Evolutionary conservation across 495 filamentous ascomycete genomes (phyloP).

Genomic region (Chaetomidium leptoderma): DNA sequence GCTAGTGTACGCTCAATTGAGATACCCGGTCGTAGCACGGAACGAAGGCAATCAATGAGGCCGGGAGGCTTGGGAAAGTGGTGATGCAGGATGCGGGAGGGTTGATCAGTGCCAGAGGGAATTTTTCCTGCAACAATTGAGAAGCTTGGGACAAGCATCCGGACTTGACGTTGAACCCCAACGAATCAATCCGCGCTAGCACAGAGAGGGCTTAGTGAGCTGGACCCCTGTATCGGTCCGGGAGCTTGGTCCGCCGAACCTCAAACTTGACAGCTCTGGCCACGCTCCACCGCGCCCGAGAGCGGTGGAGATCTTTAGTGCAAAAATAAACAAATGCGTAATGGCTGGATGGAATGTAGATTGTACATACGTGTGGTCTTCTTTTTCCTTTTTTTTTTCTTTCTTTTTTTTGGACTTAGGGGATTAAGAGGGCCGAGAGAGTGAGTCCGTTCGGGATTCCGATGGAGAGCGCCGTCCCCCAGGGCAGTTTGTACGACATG

Average conservation of each 20-base stretch:
- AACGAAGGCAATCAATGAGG: conserved; percentile 8
- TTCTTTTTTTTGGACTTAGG: no score
- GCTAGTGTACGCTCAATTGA: conserved; percentile 13
- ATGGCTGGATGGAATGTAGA: no score
- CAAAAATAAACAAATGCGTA: background rate
- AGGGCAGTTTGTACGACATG: background rate
- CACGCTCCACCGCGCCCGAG: conserved; percentile 3
- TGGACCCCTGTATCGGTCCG: conserved; percentile 15
- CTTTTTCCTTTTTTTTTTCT: no score
- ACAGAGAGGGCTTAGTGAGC: conserved; percentile 22
- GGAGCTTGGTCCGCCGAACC: conserved; percentile 17
- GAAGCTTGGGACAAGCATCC: conserved; percentile 29
- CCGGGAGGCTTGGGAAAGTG: conserved; percentile 11
- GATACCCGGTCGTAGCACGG: conserved; percentile 3
- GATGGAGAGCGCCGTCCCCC: no score
- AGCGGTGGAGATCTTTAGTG: conserved; percentile 3
- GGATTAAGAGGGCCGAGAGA: no score
- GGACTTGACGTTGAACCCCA: conserved; percentile 33
- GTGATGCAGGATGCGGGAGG: conserved; percentile 12
- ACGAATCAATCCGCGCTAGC: conserved; percentile 28
- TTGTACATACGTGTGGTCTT: no score
- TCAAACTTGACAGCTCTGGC: conserved; percentile 10
- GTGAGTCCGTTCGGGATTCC: no score
- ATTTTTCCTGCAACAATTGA: conserved; percentile 30
- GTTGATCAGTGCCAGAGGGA: conserved; percentile 24